Base-by-base conservation (phyloP, 2,329 filamentous ascomycete species). In the Verticillium dahliae region DNA sequence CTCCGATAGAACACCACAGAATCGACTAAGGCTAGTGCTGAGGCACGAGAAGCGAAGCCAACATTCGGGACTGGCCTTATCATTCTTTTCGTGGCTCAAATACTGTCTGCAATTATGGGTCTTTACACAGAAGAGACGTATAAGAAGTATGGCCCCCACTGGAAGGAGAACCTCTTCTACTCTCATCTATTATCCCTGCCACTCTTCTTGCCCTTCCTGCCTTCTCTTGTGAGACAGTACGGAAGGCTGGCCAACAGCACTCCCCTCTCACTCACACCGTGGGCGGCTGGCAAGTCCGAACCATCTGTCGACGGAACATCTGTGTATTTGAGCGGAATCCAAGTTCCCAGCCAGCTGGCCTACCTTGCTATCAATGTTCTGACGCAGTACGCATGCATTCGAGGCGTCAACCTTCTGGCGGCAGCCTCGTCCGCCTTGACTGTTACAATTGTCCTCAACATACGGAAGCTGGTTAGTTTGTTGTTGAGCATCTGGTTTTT, bases 141-240 rank as follows among this genome's bases (percentile, higher is more conserved):
- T 77, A 84, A 84, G 62, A 84, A 83, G 61, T 92, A 97, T 74
- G 92, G 93, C 6, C 90, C 90, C 35, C 90, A 95, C 73, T 98
- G 95, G 92, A 90, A 89, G 68, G 95, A 98, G 74, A 97, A 97
- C 67, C 82, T 99, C 13, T 98, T 99, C 78, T 99, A 98, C 78
- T 96, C 91, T 1, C 87, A 90, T 67, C 73, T 91, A 7, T 80
- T 94, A 27, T 91, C 89, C 0, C 77, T 95, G 54, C 90, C 91
- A 0, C 80, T 95, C 27, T 95, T 94, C 70, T 69, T 90, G 2
- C 90, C 89, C 3, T 89, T 94, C 66, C 74, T 85, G n/a, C 82
- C 84, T 1, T 85, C 85, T 2, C 83, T 95, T 69, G 76, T 78
- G 59, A 76, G 80, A 18, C 89, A 91, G 69, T 89, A 91, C 65